These are phyloP conservation scores for Dactylellina haptotyla DNA, from an alignment of 2,329 filamentous ascomycete species.

Conservation along the genomic window DNA sequence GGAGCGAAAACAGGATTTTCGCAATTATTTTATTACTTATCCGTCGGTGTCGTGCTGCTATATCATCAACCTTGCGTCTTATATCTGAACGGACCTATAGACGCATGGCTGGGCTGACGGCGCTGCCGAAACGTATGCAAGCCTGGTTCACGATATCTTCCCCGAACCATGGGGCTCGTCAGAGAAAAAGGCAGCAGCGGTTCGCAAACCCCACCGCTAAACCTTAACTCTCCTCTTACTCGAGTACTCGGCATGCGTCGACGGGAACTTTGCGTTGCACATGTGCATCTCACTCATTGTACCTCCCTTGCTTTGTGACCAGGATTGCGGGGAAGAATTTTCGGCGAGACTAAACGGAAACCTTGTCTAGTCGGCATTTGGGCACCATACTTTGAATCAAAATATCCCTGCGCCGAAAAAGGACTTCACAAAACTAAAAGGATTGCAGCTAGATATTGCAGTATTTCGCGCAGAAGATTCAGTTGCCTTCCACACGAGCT, in stretches of 20 bases:
- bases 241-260: neutral
- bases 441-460: no score
- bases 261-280: conserved; percentile 34
- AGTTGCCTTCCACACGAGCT: conserved; percentile 48
- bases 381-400: neutral
- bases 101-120: conserved; percentile 18
- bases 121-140: conserved; percentile 18
- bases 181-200: conserved; percentile 21
- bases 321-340: conserved; percentile 49
- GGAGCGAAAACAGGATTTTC: conserved; percentile 30
- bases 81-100: conserved; percentile 1
- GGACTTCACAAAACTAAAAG: neutral
- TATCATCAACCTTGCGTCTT: conserved; percentile 11
- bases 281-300: neutral
- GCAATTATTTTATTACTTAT: conserved; percentile 13
- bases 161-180: neutral
- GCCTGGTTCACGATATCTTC: conserved; percentile 17
- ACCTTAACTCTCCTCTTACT: neutral
- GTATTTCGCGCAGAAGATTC: neutral
- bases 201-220: conserved; percentile 18
- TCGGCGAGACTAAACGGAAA: conserved; percentile 30
- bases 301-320: conserved; percentile 1
- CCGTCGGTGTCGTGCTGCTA: conserved; percentile 5
- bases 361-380: neutral
- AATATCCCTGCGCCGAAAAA: conserved; percentile 9